Conservation (phyloP, 2,329 filamentous ascomycete species). For the Sordariomycetes sp. region DNA sequence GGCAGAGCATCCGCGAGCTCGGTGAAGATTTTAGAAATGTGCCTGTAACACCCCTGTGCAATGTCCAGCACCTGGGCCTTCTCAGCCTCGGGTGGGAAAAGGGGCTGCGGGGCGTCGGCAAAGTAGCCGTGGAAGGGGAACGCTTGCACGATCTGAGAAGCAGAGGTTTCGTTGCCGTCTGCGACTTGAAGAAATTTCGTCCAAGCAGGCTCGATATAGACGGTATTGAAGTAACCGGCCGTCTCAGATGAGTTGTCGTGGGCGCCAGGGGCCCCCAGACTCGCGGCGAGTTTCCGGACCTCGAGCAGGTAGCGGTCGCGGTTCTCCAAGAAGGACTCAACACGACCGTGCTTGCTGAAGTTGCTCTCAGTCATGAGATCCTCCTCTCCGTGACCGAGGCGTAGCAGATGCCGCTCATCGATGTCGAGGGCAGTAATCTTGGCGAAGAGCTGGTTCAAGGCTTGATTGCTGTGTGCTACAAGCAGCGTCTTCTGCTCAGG, state of each 20-base stretch:
- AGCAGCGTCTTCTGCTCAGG: constrained; percentile 84
- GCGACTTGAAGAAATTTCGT: constrained; percentile 61
- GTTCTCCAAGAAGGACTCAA: constrained; percentile 91
- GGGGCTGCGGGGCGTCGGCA: constrained; percentile 72
- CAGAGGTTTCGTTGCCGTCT: constrained; percentile 44
- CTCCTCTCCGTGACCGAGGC: constrained; percentile 91
- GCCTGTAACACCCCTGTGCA: constrained; percentile 75
- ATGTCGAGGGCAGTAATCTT: constrained; percentile 97
- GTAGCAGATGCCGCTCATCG: constrained; percentile 85
- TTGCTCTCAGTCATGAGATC: constrained; percentile 78
- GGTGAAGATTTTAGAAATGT: constrained; percentile 83
- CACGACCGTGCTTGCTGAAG: constrained; percentile 89
- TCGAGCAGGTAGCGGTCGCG: constrained; percentile 69
- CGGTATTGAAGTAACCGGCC: constrained; percentile 89
- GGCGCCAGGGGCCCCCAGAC: constrained; percentile 81
- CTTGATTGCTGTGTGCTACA: constrained; percentile 95
- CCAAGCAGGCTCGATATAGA: constrained; percentile 87
- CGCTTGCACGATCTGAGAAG: constrained; percentile 54
- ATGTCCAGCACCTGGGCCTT: constrained; percentile 65
- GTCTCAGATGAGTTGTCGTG: constrained; percentile 96
- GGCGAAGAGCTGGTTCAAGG: constrained; percentile 92
- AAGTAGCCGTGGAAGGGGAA: constrained; percentile 93
- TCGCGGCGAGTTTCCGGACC: constrained; percentile 76
- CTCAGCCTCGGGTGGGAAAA: constrained; percentile 62
- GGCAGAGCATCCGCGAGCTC: constrained; percentile 89